Percentiles rank a stretch among this genome's conserved stretches.
phyloP scores from a whole-genome alignment of 257 asterid species.

The Striga asiatica region DNA sequence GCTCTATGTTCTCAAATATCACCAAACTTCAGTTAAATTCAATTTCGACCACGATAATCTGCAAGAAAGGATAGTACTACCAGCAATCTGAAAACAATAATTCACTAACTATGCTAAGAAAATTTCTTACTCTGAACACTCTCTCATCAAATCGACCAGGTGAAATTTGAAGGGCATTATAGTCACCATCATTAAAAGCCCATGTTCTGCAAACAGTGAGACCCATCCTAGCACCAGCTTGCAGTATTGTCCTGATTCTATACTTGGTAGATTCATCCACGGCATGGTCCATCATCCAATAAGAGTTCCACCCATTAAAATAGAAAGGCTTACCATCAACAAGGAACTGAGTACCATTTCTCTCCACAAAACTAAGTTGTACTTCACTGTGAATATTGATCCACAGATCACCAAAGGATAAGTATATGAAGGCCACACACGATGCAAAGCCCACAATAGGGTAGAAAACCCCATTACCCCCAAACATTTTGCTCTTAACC shows the following conservation, averaged over 20 bases:
- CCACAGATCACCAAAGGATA: slow-evolving; percentile 89
- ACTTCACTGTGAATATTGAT: slow-evolving; percentile 27
- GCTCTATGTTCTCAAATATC: background rate
- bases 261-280: slow-evolving; percentile 54
- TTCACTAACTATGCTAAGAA: background rate
- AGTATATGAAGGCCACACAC: slow-evolving; percentile 59
- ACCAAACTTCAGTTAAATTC: background rate
- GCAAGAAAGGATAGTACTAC: background rate
- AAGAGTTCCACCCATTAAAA: slow-evolving; percentile 96
- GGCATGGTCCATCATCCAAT: slow-evolving; percentile 98
- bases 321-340: slow-evolving; percentile 84
- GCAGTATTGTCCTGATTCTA: slow-evolving; percentile 59
- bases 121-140: slow-evolving; percentile 67
- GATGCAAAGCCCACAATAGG: slow-evolving; percentile 85
- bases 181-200: slow-evolving; percentile 96
- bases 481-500: slow-evolving; percentile 38
- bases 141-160: slow-evolving; percentile 82
- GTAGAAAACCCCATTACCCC: slow-evolving; percentile 73
- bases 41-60: background rate
- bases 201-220: slow-evolving; percentile 95
- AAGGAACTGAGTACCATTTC: slow-evolving; percentile 87
- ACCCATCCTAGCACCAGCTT: slow-evolving; percentile 90
- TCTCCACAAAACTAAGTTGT: slow-evolving; percentile 69
- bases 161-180: slow-evolving; percentile 81
- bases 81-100: slow-evolving; percentile 10